Conservation (phyloP, 2,329 filamentous ascomycete genomes). For the Reticulascus tulasneorum region DNA sequence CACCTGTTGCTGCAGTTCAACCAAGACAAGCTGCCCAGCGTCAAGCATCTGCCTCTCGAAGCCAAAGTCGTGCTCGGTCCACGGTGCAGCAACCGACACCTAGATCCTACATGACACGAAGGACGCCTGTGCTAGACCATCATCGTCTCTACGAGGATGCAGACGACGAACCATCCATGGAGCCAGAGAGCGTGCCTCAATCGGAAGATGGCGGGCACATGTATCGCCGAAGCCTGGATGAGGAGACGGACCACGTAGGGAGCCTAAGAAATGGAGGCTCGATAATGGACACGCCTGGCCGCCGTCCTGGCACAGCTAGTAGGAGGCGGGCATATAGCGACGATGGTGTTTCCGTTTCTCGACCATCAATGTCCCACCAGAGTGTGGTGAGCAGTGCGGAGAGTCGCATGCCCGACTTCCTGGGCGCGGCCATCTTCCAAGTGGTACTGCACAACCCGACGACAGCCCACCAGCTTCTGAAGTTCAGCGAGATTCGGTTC, state of each 20-base stretch:
- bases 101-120: no score
- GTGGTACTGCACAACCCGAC: slow-evolving; percentile 46
- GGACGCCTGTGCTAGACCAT: slow-evolving; percentile 8
- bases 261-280: background rate
- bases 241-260: background rate
- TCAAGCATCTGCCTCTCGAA: slow-evolving; percentile 1
- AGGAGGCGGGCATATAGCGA: slow-evolving; percentile 2
- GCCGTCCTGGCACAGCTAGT: background rate
- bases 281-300: slow-evolving; percentile 2
- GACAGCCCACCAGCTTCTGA: slow-evolving; percentile 41
- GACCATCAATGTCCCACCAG: slow-evolving; percentile 7
- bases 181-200: no score
- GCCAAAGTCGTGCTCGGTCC: no score
- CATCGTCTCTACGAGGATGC: slow-evolving; percentile 8
- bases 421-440: slow-evolving; percentile 46
- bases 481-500: slow-evolving; percentile 42
- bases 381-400: slow-evolving; percentile 9
- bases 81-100: no score
- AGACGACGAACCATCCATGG: background rate
- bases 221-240: slow-evolving; percentile 5
- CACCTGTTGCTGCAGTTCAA: slow-evolving; percentile 1
- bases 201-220: no score
- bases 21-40: no score
- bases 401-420: slow-evolving; percentile 37
- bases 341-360: slow-evolving; percentile 8